These are phyloP conservation scores for Lachancea mirantina DNA, from an alignment of 805 yeast genomes.

Conservation along the genomic window DNA sequence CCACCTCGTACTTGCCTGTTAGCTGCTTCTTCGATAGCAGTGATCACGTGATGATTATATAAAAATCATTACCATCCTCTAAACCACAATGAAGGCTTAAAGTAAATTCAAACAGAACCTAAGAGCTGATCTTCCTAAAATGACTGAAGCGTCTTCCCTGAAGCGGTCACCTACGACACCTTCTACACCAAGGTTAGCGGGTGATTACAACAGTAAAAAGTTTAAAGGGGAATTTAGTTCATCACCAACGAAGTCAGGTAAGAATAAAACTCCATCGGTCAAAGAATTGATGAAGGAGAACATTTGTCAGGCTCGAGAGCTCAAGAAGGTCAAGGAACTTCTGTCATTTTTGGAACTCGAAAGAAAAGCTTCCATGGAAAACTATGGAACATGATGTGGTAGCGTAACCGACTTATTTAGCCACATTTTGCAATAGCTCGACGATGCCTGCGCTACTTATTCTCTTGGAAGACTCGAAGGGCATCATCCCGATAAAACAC, in stretches of 20 bases:
- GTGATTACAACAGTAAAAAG: conserved; percentile 7
- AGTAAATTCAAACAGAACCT: no score
- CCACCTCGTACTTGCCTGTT: no score
- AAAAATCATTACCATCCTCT: no score
- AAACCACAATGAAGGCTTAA: no score
- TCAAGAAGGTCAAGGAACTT: conserved; percentile 15
- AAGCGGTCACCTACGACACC: conserved; percentile 17
- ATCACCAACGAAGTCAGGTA: conserved; percentile 13
- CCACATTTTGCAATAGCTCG: not conserved
- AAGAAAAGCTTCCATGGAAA: conserved; percentile 7
- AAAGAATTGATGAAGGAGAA: conserved; percentile 13
- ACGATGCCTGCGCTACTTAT: conserved; percentile 36
- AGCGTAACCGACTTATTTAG: not conserved
- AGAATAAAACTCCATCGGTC: conserved; percentile 3
- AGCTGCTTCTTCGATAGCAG: no score
- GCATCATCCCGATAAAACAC: conserved; percentile 38
- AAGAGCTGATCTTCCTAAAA: not conserved
- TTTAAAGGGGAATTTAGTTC: conserved; percentile 8
- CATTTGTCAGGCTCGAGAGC: conserved; percentile 16
- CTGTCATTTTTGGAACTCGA: conserved; percentile 23
- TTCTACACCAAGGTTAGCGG: conserved; percentile 11
- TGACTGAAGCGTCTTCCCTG: conserved; percentile 10
- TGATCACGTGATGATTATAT: no score
- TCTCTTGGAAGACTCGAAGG: conserved; percentile 41
- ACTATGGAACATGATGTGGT: not conserved